Evolutionary conservation across 2,329 filamentous ascomycete species (phyloP), one percentile per base, ranked within the genome.

Genomic region (Lasiodiplodia theobromae): DNA sequence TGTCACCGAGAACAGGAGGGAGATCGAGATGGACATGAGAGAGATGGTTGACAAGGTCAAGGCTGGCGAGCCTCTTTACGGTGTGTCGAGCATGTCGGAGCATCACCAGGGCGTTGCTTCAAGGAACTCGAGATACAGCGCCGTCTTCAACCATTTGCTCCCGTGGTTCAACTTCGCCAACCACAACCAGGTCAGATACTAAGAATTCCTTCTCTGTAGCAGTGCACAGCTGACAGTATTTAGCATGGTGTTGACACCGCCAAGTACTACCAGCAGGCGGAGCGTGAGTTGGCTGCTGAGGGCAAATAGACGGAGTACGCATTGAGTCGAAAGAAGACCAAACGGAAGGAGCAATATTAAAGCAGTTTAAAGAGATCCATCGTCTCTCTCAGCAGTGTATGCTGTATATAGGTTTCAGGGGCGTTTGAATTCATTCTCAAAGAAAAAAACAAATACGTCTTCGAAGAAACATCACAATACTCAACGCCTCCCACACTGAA

Each of bases 141-240:
- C 92, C 51, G 85, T 96, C 38, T 96, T 95, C 81, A 84, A 92
- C 72, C 91, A 94, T 77, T 88, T 95, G 67, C 84, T 99, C 68
- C 94, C 95, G 49, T 98, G 94, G 96, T 95, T 97, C 84, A 99
- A 99, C 86, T 92, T 99, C 83, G 95, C 97, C 77, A 98, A 99
- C 83, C 96, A 99, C 83, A 90, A 88, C 78, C 88, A 89, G 79
- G 86, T 87, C 76, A 73, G 81, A 74, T n/a, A 40, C 66, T 68
- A 66, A 54, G 69, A 76, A 68, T 74, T 69, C 66, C 25, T 47
- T 47, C 56, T 52, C 6, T 52, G 1, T 70, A n/a, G 66, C 14
- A 12, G 5, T 8, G 34, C 28, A 38, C 23, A 5, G 16, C 56
- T 62, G 37, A 68, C 57, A 34, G 7, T 60, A 12, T n/a, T 12